Base-by-base conservation (phyloP, 2,329 filamentous ascomycete genomes). In the Colletotrichum cuscutae region DNA sequence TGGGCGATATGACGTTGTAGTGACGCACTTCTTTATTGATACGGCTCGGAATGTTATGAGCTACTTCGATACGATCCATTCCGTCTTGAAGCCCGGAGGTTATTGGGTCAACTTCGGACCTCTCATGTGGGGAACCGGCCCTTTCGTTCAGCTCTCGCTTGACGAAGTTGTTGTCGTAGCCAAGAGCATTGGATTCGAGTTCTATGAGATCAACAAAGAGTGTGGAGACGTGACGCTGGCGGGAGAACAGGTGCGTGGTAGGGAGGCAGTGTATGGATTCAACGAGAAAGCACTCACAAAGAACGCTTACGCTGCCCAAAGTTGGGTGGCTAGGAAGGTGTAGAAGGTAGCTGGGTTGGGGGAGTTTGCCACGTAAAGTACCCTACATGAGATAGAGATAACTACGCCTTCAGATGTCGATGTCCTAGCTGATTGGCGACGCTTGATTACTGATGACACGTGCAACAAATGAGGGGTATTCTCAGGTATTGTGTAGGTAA, bases 1-100 rank as follows among this genome's bases (percentile, higher is more conserved):
- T 0, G 76, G 76, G 0, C 63, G 75, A 4, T 90, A 83, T 77
- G 88, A 90, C 65, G 81, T 84, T 1, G 78, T 91, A 0, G 78
- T 89, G 0, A 90, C 89, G 0, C 84, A 89, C 56, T 91, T 90
- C 79, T 90, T 91, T 79, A 90, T 91, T 74, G 89, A 91, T 76
- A 91, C 89, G 0, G 89, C 89, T 0, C 84, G 88, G 0, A 90
- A 90, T 66, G 77, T 90, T 1, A 82, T 89, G 77, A 80, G 76
- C 0, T 91, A 90, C 72, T 81, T 90, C 6, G 87, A 90, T 46
- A 89, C 84, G 0, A 90, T 90, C 56, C 81, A 86, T 62, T 78
- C 77, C 0, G 75, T 88, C 0, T 81, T 91, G 3, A 83, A 80
- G 56, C 76, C 78, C 0, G 88, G 87, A 0, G 89, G 88, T 0